Evolutionary conservation across 2,329 filamentous ascomycete genomes (phyloP), one percentile per base, ranked within the genome.

Genomic region (Epichloe baconii): DNA sequence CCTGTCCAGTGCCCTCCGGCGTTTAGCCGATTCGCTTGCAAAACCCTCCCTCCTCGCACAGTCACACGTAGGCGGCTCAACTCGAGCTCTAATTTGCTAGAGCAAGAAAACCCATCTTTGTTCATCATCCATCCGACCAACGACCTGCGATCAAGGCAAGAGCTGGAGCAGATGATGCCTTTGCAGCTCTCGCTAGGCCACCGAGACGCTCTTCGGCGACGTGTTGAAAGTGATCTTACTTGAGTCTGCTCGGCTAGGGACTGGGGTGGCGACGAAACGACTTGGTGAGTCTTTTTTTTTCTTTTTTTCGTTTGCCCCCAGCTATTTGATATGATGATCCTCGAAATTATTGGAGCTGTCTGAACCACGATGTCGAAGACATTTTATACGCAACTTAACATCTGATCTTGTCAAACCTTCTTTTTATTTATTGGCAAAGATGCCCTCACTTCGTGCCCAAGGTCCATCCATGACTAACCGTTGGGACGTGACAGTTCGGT

Each of bases 311-410:
- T 31, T 12, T 43, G n/a, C 15, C 34, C n/a, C n/a, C 41, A 37
- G 36, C 46, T 35, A n/a, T 35, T 6, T 40, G 64, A 55, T 50
- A 56, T 76, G 74, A 76, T 75, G 72, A 71, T 59, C 58, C 61
- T 37, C 21, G 14, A 17, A 62, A 64, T 72, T 71, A 86, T 86
- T 87, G 83, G 83, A 87, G 83, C 83, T 86, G 82, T 87, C 83
- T 81, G 70, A 77, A 69, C 78, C 72, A 66, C 66, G 64, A 69
- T 83, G 80, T 74, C 77, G 82, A 86, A 71, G 64, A 64, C 62
- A 67, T 31, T 69, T 73, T 64, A 77, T 82, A 82, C 79, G 78
- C 76, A 71, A 77, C 66, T 62, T 62, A 61, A 47, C 21, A 50
- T 50, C 52, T 53, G 52, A 53, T 26, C n/a, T 11, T 19, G 8